phyloP scores from a whole-genome alignment of 192 early-diverging fungal genomes.

The Backusella psychrophila region DNA sequence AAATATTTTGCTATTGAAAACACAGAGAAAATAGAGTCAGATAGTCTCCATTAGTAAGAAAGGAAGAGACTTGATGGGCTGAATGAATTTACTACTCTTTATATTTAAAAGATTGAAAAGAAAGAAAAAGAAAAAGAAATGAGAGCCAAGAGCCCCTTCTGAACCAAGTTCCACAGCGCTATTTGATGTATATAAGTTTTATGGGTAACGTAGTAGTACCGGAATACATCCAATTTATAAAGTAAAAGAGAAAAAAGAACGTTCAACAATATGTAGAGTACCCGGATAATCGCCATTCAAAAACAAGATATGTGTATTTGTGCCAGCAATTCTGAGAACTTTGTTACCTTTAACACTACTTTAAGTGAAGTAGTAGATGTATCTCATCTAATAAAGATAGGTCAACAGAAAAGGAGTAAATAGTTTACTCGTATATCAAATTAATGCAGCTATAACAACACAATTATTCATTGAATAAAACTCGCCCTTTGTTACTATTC shows the following conservation, averaged over 20 bases:
- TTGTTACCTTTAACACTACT: neutral
- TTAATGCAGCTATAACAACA: neutral
- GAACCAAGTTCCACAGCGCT: neutral
- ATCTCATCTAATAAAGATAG: no score
- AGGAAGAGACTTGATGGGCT: neutral
- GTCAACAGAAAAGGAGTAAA: no score
- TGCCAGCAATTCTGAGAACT: neutral
- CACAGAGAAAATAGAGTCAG: neutral
- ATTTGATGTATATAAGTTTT: neutral
- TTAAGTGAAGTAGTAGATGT: no score
- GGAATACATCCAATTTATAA: neutral
- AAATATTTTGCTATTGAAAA: neutral
- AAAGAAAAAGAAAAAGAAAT: neutral
- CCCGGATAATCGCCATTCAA: slow-evolving; percentile 1
- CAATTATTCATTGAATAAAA: neutral
- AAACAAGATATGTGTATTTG: neutral
- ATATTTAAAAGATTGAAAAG: neutral
- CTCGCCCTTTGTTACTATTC: neutral
- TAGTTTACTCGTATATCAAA: neutral
- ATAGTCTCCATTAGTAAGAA: neutral
- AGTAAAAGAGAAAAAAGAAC: neutral
- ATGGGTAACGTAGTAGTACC: neutral
- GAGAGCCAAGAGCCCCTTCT: neutral
- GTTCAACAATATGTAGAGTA: neutral
- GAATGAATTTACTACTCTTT: neutral